These are phyloP conservation scores for Phyllostachys edulis DNA, from an alignment of 176 grass and related monocot species.

Conservation along the genomic window DNA sequence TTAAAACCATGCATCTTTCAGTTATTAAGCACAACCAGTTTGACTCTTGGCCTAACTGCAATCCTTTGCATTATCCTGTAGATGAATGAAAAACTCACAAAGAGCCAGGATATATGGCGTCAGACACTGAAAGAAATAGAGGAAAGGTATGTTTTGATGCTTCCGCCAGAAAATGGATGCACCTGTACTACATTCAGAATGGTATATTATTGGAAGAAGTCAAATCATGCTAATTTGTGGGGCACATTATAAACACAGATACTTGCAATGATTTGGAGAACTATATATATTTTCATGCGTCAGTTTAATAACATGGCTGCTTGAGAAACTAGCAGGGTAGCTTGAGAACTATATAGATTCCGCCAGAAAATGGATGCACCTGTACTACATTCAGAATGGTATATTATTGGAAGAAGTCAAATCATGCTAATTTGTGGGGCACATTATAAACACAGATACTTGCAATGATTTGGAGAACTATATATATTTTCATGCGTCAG, in stretches of 20 bases:
- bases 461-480: neutral
- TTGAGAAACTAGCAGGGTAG: too few species aligned
- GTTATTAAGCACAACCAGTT: neutral
- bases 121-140: constrained; percentile 75
- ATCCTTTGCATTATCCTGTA: constrained; percentile 27
- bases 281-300: neutral
- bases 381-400: neutral
- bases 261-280: neutral
- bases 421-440: too few species aligned
- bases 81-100: constrained; percentile 74
- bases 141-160: constrained; percentile 58
- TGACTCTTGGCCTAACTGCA: too few species aligned
- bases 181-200: neutral
- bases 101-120: constrained; percentile 74
- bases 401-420: neutral
- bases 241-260: too few species aligned
- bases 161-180: neutral
- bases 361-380: neutral
- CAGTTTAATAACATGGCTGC: neutral
- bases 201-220: neutral
- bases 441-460: too few species aligned
- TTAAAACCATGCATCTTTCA: constrained; percentile 17
- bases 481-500: neutral
- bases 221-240: too few species aligned
- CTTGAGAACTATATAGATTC: neutral